phyloP scores from a whole-genome alignment of 2,329 filamentous ascomycete genomes.

The Ophiocordyceps australis region DNA sequence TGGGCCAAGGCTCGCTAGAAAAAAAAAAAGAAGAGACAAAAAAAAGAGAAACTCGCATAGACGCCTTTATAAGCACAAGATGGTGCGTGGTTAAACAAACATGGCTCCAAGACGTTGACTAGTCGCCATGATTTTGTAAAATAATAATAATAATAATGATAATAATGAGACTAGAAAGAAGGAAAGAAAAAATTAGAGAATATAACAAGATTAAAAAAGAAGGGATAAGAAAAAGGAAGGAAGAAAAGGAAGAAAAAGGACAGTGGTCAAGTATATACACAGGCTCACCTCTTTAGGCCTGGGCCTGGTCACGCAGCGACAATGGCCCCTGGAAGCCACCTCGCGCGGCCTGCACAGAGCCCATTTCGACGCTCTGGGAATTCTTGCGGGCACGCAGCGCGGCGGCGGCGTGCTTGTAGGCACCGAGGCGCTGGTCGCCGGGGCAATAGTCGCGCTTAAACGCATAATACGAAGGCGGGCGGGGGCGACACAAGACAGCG shows the following conservation, averaged over 20 bases:
- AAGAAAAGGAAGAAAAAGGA: background rate
- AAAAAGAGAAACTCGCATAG: background rate
- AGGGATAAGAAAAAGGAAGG: background rate
- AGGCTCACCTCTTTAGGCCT: background rate
- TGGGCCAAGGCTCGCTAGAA: background rate
- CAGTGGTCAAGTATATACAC: no score
- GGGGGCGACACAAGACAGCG: conserved; percentile 63
- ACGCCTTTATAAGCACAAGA: no score
- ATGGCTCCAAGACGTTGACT: background rate
- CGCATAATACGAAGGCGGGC: conserved; percentile 72
- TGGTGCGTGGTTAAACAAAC: no score
- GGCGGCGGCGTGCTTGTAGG: conserved; percentile 15
- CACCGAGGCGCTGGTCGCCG: conserved; percentile 72
- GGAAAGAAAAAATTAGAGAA: background rate
- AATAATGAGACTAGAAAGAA: background rate
- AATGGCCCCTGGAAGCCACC: conserved; percentile 35
- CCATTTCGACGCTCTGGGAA: conserved; percentile 53
- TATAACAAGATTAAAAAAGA: background rate
- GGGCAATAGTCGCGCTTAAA: conserved; percentile 64
- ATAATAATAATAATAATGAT: conserved; percentile 1
- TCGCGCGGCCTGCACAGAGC: conserved; percentile 29
- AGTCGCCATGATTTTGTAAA: background rate
- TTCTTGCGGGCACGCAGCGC: conserved; percentile 30
- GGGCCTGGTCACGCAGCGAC: conserved; percentile 19
- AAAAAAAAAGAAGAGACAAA: background rate